Evolutionary conservation across 768 basidiomycete genomes (phyloP).

Genomic region (Butyriboletus loyo): DNA sequence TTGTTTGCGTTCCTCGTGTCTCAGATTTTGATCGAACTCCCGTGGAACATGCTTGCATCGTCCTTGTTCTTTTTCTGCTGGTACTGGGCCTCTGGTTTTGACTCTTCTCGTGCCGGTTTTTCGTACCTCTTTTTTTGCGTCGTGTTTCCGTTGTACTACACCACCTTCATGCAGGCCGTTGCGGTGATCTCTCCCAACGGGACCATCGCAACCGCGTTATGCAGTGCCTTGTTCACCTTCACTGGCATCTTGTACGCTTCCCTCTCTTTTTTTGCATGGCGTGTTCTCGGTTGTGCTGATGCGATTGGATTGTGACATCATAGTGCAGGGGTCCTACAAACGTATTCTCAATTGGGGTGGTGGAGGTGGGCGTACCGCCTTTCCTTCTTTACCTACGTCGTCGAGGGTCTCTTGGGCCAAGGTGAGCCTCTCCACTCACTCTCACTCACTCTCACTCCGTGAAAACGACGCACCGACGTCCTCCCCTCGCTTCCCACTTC

Average conservation of each 20-base stretch:
- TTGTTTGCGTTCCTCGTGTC: conserved; percentile 59
- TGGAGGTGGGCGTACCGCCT: conserved; percentile 39
- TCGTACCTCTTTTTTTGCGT: conserved; percentile 38
- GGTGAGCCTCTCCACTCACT: neutral
- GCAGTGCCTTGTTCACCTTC: conserved; percentile 39
- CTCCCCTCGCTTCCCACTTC: neutral
- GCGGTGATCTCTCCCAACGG: conserved; percentile 42
- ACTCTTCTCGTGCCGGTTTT: conserved; percentile 37
- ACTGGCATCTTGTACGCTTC: conserved; percentile 41
- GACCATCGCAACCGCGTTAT: conserved; percentile 39
- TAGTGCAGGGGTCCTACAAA: conserved; percentile 18
- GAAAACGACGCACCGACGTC: neutral
- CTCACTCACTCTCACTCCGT: neutral
- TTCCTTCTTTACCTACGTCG: conserved; percentile 46
- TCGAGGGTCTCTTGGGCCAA: conserved; percentile 34
- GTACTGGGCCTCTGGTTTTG: conserved; percentile 47
- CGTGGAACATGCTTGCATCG: conserved; percentile 41
- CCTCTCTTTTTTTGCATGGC: neutral
- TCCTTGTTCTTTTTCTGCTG: conserved; percentile 46
- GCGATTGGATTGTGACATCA: neutral
- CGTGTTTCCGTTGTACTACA: conserved; percentile 43
- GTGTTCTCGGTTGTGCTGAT: neutral
- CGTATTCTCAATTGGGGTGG: conserved; percentile 35
- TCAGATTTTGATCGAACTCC: conserved; percentile 46
- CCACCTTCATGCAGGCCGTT: conserved; percentile 41